Evolutionary conservation across 352 stramenopile genomes (phyloP).

Genomic region (Globisporangium cederbergense): DNA sequence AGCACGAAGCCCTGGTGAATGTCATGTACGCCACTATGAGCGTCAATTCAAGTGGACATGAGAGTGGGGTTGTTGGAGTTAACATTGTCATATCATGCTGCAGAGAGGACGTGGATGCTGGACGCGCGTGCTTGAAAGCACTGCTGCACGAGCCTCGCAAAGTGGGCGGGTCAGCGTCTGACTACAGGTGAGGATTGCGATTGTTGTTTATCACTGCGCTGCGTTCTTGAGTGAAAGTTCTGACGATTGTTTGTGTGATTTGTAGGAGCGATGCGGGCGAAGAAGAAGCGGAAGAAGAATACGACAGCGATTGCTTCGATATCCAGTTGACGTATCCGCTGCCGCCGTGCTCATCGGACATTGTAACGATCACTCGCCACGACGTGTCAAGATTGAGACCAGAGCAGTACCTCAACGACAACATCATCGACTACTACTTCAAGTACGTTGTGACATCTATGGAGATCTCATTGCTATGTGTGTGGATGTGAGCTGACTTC

Average conservation of each 20-base stretch:
- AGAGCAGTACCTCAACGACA: constrained; percentile 89
- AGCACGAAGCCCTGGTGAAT: not conserved
- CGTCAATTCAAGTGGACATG: not conserved
- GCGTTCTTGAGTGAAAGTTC: not conserved
- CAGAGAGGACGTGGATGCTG: constrained; percentile 5
- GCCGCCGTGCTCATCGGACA: constrained; percentile 62
- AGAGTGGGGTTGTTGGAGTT: not conserved
- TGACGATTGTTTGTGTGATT: not conserved
- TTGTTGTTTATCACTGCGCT: not conserved
- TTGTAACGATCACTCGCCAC: constrained; percentile 68
- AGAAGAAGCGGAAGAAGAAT: constrained; percentile 25
- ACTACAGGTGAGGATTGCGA: constrained; percentile 3
- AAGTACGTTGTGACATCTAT: constrained; percentile 51
- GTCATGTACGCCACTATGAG: constrained; percentile 3
- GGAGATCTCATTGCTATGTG: not conserved
- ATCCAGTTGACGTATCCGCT: constrained; percentile 66
- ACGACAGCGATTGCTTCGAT: constrained; percentile 25
- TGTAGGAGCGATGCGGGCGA: constrained; percentile 3
- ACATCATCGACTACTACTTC: constrained; percentile 91
- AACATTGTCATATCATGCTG: not conserved
- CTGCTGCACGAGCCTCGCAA: constrained; percentile 2
- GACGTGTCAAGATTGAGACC: constrained; percentile 62
- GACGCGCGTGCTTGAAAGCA: constrained; percentile 1
- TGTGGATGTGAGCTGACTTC: not conserved
- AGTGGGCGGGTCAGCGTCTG: not conserved